Evolutionary conservation across 2,329 filamentous ascomycete species (phyloP).

Genomic region (Aspergillus thermomutatus): DNA sequence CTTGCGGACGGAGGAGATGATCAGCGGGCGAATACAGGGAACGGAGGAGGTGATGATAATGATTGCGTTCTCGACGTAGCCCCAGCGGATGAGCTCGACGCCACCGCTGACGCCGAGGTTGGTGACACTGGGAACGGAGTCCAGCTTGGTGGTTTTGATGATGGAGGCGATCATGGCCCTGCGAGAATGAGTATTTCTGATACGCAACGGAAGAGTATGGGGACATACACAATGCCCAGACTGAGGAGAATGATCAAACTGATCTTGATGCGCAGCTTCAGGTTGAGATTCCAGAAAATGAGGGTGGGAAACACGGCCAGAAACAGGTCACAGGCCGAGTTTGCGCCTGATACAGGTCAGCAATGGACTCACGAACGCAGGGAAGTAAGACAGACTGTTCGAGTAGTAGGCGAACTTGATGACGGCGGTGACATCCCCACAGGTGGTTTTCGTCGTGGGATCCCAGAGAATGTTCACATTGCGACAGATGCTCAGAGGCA

Average conservation of each 20-base stretch:
- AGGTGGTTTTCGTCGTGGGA: slow-evolving; percentile 20
- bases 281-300: slow-evolving; percentile 29
- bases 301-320: slow-evolving; percentile 27
- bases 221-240: slow-evolving; percentile 26
- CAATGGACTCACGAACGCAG: background rate
- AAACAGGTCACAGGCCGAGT: slow-evolving; percentile 27
- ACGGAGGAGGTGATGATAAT: slow-evolving; percentile 32
- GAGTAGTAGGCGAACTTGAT: slow-evolving; percentile 30
- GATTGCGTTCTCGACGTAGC: slow-evolving; percentile 26
- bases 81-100: slow-evolving; percentile 29
- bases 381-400: slow-evolving; percentile 16
- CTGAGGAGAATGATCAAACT: slow-evolving; percentile 26
- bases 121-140: slow-evolving; percentile 23
- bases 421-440: slow-evolving; percentile 17
- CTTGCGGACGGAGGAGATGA: slow-evolving; percentile 30
- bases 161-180: slow-evolving; percentile 32
- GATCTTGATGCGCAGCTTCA: slow-evolving; percentile 27
- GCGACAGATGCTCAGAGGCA: slow-evolving; percentile 27
- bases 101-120: slow-evolving; percentile 23
- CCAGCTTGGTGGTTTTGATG: slow-evolving; percentile 29
- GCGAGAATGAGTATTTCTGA: background rate
- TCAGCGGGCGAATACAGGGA: slow-evolving; percentile 27
- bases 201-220: background rate
- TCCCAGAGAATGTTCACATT: slow-evolving; percentile 24
- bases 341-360: slow-evolving; percentile 18